A percentile compares a stretch with the other conserved stretches of the same genome.
These are phyloP conservation scores for Cryptosporidium meleagridis DNA, from an alignment of 169 alveolate species.

Conservation along the genomic window DNA sequence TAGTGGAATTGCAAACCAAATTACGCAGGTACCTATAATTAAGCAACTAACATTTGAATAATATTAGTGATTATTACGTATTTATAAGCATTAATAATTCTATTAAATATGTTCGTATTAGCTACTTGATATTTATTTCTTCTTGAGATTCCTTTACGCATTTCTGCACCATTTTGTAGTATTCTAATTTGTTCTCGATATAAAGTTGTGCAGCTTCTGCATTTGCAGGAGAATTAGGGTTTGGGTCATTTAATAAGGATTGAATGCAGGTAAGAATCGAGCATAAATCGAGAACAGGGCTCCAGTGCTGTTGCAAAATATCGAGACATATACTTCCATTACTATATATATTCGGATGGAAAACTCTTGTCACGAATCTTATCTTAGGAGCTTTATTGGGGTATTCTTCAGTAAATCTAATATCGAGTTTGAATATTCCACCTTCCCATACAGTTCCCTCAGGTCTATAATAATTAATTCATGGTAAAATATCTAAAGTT, in stretches of 20 bases:
- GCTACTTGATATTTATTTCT: conserved; percentile 4
- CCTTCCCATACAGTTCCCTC: conserved; percentile 90
- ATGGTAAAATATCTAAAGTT: neutral
- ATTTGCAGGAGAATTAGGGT: conserved; percentile 89
- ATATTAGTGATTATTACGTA: neutral
- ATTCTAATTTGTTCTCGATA: conserved; percentile 83
- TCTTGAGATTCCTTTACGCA: conserved; percentile 80
- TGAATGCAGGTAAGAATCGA: conserved; percentile 87
- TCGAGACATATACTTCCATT: conserved; percentile 88
- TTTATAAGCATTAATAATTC: neutral
- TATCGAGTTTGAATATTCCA: conserved; percentile 83
- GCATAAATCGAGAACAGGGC: conserved; percentile 87
- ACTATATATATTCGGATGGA: conserved; percentile 88
- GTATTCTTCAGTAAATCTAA: conserved; percentile 86
- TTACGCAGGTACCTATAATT: conserved; percentile 34
- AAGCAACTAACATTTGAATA: conserved; percentile 19
- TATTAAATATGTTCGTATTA: neutral
- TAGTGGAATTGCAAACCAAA: conserved; percentile 27
- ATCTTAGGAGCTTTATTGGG: conserved; percentile 88
- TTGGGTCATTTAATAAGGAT: conserved; percentile 87
- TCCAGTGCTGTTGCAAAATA: conserved; percentile 88
- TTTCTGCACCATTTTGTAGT: conserved; percentile 85
- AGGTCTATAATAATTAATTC: conserved; percentile 77
- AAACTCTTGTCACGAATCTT: conserved; percentile 82
- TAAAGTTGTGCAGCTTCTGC: conserved; percentile 88